Evolutionary conservation across 139 green algal genomes (phyloP).

Genomic region (Picochlorum sp.): DNA sequence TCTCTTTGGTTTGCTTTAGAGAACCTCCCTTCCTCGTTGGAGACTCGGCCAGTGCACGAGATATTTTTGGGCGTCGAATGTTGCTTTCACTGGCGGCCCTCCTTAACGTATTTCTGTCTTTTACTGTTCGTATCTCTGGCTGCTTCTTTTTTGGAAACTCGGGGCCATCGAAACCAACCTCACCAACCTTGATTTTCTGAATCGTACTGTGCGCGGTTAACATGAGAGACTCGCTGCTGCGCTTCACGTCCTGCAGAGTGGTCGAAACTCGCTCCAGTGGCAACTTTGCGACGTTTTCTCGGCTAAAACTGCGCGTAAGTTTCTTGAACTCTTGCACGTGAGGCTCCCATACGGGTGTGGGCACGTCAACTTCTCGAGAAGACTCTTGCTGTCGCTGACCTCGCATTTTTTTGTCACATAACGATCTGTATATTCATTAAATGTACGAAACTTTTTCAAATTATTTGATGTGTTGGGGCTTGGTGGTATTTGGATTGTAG

Average conservation of each 20-base stretch:
- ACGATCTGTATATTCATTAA: too few species aligned
- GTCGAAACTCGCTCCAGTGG: constrained; percentile 1
- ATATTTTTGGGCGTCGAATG: constrained; percentile 2
- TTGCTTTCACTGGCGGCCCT: constrained; percentile 8
- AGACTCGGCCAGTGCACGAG: too few species aligned
- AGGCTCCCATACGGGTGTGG: neutral
- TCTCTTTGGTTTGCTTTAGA: neutral
- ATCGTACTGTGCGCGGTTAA: constrained; percentile 3
- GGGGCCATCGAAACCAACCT: neutral
- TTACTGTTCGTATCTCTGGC: too few species aligned
- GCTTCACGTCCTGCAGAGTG: constrained; percentile 13
- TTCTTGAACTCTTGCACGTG: neutral
- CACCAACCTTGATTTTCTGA: neutral
- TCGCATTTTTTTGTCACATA: too few species aligned
- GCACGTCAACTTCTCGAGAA: neutral
- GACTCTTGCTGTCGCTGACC: neutral
- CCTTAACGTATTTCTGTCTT: too few species aligned
- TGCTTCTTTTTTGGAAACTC: neutral
- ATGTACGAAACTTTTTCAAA: too few species aligned
- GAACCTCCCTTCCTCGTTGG: neutral
- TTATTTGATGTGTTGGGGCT: too few species aligned
- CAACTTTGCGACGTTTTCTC: neutral
- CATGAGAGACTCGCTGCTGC: constrained; percentile 9
- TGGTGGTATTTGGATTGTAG: too few species aligned
- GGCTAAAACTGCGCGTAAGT: neutral